Evolutionary conservation across 805 yeast genomes (phyloP).

Genomic region (Saturnispora zaruensis): DNA sequence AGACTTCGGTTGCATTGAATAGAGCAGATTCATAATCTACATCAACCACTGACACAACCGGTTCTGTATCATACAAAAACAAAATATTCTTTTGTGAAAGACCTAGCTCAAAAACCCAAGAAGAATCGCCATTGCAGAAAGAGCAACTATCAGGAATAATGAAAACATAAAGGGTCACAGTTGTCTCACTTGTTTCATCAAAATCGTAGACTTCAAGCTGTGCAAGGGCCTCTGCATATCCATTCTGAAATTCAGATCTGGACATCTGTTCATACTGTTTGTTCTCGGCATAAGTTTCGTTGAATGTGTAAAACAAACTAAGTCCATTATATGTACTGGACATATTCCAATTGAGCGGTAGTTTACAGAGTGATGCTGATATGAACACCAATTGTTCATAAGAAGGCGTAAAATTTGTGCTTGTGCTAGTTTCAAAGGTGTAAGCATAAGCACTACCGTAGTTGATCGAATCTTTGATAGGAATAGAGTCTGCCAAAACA

Average conservation of each 20-base stretch:
- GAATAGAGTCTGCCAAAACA: constrained; percentile 8
- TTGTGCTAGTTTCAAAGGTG: constrained; percentile 4
- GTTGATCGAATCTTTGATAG: constrained; percentile 11
- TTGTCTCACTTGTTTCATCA: constrained; percentile 12
- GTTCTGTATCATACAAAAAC: constrained; percentile 58
- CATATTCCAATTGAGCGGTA: constrained; percentile 20
- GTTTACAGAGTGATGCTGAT: constrained; percentile 41
- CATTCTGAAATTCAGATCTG: constrained; percentile 16
- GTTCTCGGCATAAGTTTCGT: constrained; percentile 14
- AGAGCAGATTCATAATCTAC: constrained; percentile 62
- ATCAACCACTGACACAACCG: constrained; percentile 54
- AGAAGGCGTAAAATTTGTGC: constrained; percentile 17
- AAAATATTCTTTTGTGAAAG: constrained; percentile 53
- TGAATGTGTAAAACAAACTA: constrained; percentile 22
- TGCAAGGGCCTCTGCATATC: constrained; percentile 22
- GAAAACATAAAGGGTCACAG: constrained; percentile 15
- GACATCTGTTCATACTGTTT: constrained; percentile 11
- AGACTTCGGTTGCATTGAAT: constrained; percentile 42
- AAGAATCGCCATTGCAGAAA: constrained; percentile 13
- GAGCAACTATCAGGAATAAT: constrained; percentile 21
- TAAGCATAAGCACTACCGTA: constrained; percentile 8
- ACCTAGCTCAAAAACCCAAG: constrained; percentile 61
- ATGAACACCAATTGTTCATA: constrained; percentile 41
- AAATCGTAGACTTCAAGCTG: background rate
- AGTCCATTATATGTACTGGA: constrained; percentile 18